Conservation (phyloP, 345 rosid species). For the Psidium friedrichsthalianum region DNA sequence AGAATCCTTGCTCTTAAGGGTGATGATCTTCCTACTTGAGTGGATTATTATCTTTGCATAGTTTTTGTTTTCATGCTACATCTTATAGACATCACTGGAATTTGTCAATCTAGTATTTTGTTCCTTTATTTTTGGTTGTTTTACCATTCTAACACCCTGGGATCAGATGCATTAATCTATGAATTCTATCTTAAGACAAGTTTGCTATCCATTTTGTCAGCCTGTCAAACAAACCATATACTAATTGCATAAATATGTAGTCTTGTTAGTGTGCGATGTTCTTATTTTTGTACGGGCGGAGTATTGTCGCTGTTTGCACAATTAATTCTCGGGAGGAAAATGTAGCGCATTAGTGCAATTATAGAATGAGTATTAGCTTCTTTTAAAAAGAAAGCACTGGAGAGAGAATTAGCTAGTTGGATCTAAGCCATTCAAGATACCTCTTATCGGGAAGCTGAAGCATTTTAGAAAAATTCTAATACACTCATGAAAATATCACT, state of each 20-base stretch:
- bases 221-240: not conserved
- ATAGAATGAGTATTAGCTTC: not conserved
- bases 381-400: not conserved
- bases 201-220: not conserved
- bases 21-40: not conserved
- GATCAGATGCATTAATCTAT: not conserved
- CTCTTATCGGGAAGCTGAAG: not conserved
- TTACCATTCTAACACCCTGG: not conserved
- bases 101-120: not conserved
- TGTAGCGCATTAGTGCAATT: not conserved
- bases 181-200: not conserved
- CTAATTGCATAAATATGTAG: not conserved
- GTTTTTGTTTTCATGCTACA: not conserved
- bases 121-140: not conserved
- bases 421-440: not conserved
- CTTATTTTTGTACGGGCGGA: not conserved
- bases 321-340: not conserved
- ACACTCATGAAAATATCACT: not conserved
- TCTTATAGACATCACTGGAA: not conserved
- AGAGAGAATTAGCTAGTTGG: not conserved
- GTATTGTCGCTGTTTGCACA: not conserved
- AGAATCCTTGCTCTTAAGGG: slow-evolving; percentile 38
- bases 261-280: not conserved
- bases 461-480: not conserved
- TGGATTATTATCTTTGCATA: not conserved